phyloP scores from a whole-genome alignment of 1,284 basidiomycete species.

The Pholiota adiposa region DNA sequence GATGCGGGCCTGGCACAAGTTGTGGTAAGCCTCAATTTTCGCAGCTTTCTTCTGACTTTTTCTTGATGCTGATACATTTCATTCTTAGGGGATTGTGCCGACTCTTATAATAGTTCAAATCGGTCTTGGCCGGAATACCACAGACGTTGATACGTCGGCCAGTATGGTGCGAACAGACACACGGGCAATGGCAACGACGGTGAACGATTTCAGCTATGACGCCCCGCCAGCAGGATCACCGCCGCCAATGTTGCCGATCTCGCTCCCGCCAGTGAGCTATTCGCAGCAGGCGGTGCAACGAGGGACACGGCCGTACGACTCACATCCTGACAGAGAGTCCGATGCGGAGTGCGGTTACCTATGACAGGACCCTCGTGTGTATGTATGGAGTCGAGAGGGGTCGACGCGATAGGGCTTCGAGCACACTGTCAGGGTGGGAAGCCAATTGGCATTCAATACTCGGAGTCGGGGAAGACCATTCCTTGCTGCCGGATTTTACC shows the following conservation, averaged over 20 bases:
- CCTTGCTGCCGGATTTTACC: not conserved
- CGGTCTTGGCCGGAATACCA: conserved; percentile 25
- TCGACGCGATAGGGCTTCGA: not conserved
- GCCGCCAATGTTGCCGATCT: conserved; percentile 14
- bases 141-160: conserved; percentile 23
- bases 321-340: conserved; percentile 12
- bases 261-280: conserved; percentile 17
- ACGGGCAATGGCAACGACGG: conserved; percentile 18
- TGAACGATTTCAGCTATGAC: conserved; percentile 21
- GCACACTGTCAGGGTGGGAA: not conserved
- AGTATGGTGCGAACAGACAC: conserved; percentile 24
- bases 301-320: conserved; percentile 15
- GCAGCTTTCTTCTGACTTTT: not conserved
- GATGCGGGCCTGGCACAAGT: conserved; percentile 33
- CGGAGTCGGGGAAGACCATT: not conserved
- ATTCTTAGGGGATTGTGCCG: conserved; percentile 34
- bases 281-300: conserved; percentile 5
- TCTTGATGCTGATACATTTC: conserved; percentile 12
- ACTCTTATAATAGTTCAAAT: conserved; percentile 37
- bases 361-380: conserved; percentile 4
- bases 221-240: conserved; percentile 19
- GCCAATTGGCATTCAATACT: not conserved
- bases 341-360: conserved; percentile 21
- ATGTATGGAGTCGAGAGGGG: conserved; percentile 2
- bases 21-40: conserved; percentile 24